Base-by-base conservation (phyloP, 371 early-diverging fungal species). In the Mortierella polycephala region DNA sequence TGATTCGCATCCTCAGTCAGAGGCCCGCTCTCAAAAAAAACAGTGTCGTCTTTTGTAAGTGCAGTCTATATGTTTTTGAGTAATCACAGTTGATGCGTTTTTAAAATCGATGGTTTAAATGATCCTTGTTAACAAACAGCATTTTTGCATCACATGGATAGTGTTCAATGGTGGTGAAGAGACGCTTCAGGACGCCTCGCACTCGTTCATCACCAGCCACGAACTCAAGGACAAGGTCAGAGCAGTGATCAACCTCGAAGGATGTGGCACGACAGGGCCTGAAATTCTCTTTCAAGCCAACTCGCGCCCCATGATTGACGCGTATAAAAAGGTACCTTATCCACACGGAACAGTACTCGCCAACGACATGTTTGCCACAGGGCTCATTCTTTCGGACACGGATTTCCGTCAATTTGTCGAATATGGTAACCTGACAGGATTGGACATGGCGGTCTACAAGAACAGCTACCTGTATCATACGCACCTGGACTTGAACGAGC, bases 131-230 rank as follows among this genome's bases (percentile, higher is more conserved):
- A 41, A 53, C 49, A 49, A 42, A 50, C 13, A 83, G 44, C 60
- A 20, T 8, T 46, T 16, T 18, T 21, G 16, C 14, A 16, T 58
- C 18, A 45, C 7, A 0, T 13, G 14, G 44, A 37, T 85, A 85
- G 85, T 94, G 71, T 94, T 91, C 75, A 94, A 94, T 77, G 94
- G 94, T 49, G 94, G 93, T 7, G 94, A 94, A 69, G 94, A 94
- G 75, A 85, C 90, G 1, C 73, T 92, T 12, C 93, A 93, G 71
- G 94, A 94, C 82, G 94, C 90, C 9, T 89, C 91, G 6, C 91
- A 92, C 68, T 89, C 89, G 8, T 94, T 92, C 76, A 88, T 92
- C 66, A 90, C 90, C 6, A 87, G 83, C 72, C 90, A 90, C 57
- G 84, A 85, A 23, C 80, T 87, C 57, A 87, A 85, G 72, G 87